Evolutionary conservation across 1,284 basidiomycete species (phyloP), one percentile per base, ranked within the genome.

Genomic region (Tilletia setariae): DNA sequence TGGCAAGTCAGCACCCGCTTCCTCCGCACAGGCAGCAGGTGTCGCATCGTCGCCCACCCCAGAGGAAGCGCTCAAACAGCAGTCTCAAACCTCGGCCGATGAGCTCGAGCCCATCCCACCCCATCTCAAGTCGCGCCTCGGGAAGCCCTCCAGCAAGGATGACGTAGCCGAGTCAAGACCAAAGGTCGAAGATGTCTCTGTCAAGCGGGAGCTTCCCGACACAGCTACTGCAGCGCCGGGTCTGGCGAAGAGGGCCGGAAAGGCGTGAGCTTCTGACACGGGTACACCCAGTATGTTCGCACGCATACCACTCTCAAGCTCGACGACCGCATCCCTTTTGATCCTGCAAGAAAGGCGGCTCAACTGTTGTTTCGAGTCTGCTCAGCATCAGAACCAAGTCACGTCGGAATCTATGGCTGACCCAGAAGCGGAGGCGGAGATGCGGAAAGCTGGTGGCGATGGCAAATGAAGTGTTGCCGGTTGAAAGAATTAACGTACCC

Each of bases 21-120:
- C 56, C 30, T 11, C 28, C 7, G 30, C 56, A 11, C 19, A 40
- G 35, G 11, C 35, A 40, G 35, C 35, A 40, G 35, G 35, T 30
- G 56, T 61, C 9, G 19, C 56, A 28, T 61, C 56, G 16, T 30
- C 56, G 13, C 56, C 56, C 19, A 30, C 56, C 19, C 23, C 56
- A 7, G 56, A 32, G 16, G 56, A 61, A 16, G 56, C 56, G 13
- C 56, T 61, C 30, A 30, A 25, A 8, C 32, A 32, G 30, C 23
- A 61, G 28, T 30, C 56, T 2, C 28, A 32, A 19, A 61, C 56
- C 1, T 61, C 56, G 28, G 56, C 56, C 25, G 9, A 32, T 2
- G 56, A 61, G 56, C 56, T 61, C 30, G 56, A 61, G 2, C 56
- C 56, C 30, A 32, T 61, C 30, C 28, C 56, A 8, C 16, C 28